Conservation (phyloP, 768 basidiomycete species). For the Fomitopsis pulvina region DNA sequence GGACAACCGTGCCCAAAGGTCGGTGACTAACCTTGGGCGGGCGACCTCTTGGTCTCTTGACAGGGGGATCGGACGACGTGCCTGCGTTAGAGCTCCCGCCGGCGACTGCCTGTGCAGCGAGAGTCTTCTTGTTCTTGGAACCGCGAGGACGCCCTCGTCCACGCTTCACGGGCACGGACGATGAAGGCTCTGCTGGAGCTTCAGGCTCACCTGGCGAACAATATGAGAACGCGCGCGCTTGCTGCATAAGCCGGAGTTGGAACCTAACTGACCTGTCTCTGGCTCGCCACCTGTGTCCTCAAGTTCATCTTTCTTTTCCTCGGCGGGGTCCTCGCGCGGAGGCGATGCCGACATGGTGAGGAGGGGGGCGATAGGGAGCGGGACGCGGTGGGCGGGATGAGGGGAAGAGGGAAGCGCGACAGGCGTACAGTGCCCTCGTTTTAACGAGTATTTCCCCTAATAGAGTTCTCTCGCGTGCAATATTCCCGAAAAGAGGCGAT, state of each 20-base stretch:
- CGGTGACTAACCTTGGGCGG: constrained; percentile 39
- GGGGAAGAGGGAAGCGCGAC: constrained; percentile 49
- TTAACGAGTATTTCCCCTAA: constrained; percentile 69
- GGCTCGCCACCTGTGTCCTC: constrained; percentile 36
- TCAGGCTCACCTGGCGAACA: constrained; percentile 22
- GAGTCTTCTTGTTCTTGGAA: constrained; percentile 65
- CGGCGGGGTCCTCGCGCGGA: constrained; percentile 44
- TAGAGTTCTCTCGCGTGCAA: constrained; percentile 70
- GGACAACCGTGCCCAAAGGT: not conserved
- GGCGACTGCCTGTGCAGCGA: constrained; percentile 26
- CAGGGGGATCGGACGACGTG: constrained; percentile 15
- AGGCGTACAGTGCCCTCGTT: constrained; percentile 60
- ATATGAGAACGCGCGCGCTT: constrained; percentile 24
- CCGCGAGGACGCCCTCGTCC: constrained; percentile 87
- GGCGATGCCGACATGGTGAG: constrained; percentile 58
- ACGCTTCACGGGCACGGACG: constrained; percentile 54
- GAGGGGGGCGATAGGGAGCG: constrained; percentile 19
- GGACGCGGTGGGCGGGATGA: constrained; percentile 28
- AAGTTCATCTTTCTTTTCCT: constrained; percentile 54
- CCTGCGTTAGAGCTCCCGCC: constrained; percentile 14
- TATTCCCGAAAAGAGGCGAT: constrained; percentile 45
- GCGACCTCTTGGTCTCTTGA: constrained; percentile 42
- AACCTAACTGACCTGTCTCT: constrained; percentile 23
- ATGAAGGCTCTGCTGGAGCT: constrained; percentile 27
- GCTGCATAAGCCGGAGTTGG: constrained; percentile 18